A percentile compares a stretch with the other conserved stretches of the same genome.
phyloP scores from a whole-genome alignment of 768 basidiomycete species.

The Amanita brunnescens region DNA sequence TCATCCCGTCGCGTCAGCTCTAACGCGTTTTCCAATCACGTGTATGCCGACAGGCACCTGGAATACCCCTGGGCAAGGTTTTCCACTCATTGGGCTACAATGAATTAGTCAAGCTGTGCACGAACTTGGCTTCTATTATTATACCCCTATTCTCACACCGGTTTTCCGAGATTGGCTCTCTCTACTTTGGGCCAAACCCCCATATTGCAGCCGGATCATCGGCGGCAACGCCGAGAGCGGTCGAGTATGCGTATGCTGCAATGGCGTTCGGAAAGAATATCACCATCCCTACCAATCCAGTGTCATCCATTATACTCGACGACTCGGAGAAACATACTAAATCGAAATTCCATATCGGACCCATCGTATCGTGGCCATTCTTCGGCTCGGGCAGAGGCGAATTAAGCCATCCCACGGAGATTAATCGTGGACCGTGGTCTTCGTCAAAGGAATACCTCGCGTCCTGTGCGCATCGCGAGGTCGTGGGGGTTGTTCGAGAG shows the following conservation, averaged over 20 bases:
- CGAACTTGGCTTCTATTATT: conserved; percentile 58
- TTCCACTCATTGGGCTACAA: conserved; percentile 65
- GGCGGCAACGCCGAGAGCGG: conserved; percentile 35
- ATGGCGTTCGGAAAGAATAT: conserved; percentile 20
- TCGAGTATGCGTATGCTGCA: conserved; percentile 33
- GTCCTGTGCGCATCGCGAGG: conserved; percentile 66
- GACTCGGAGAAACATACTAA: conserved; percentile 13
- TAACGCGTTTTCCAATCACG: conserved; percentile 4
- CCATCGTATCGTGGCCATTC: conserved; percentile 87
- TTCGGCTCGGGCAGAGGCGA: conserved; percentile 80
- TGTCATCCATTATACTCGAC: conserved; percentile 13
- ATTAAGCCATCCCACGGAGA: conserved; percentile 53
- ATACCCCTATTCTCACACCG: conserved; percentile 72
- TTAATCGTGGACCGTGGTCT: conserved; percentile 76
- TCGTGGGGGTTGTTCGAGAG: conserved; percentile 63
- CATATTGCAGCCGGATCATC: conserved; percentile 16
- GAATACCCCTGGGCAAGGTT: conserved; percentile 60
- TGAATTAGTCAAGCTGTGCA: conserved; percentile 53
- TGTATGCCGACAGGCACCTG: conserved; percentile 46
- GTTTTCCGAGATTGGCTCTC: conserved; percentile 67
- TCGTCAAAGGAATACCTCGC: conserved; percentile 49
- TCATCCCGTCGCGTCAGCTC: conserved; percentile 6
- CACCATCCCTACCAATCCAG: conserved; percentile 19
- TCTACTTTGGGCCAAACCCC: conserved; percentile 49
- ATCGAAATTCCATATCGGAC: conserved; percentile 53